Conservation (phyloP, 805 yeast species). For the Torulaspora indica region DNA sequence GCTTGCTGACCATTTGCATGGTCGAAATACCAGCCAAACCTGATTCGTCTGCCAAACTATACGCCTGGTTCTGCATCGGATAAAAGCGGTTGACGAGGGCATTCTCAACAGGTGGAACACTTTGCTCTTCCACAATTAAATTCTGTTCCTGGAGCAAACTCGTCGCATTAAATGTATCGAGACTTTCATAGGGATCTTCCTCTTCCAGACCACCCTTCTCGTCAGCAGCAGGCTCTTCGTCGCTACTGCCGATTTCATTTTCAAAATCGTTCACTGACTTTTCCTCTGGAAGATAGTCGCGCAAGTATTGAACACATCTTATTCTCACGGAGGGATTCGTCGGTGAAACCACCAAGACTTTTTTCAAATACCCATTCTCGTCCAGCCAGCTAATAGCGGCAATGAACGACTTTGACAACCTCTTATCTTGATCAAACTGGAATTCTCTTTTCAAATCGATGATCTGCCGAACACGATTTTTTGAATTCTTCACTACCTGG, state of each 20-base stretch:
- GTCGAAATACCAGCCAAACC: conserved; percentile 55
- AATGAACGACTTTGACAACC: conserved; percentile 45
- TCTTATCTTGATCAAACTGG: conserved; percentile 42
- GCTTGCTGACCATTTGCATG: conserved; percentile 44
- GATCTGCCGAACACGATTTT: conserved; percentile 55
- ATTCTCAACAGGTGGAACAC: conserved; percentile 9
- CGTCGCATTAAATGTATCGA: conserved; percentile 29
- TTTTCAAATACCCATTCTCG: conserved; percentile 44
- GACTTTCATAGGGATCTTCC: conserved; percentile 33
- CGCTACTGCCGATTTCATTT: conserved; percentile 25
- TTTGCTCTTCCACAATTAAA: conserved; percentile 24
- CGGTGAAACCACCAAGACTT: conserved; percentile 47
- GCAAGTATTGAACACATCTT: conserved; percentile 42
- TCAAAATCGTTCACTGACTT: conserved; percentile 23
- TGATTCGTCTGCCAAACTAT: conserved; percentile 41
- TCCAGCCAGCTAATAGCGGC: conserved; percentile 45
- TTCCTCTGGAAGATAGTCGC: conserved; percentile 39
- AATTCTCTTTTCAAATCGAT: conserved; percentile 58
- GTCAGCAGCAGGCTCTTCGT: conserved; percentile 29
- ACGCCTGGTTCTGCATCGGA: conserved; percentile 63
- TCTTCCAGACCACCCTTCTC: conserved; percentile 32
- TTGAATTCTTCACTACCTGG: conserved; percentile 50
- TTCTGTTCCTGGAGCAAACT: conserved; percentile 28
- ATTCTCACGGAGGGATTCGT: conserved; percentile 46
- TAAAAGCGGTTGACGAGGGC: conserved; percentile 46